Evolutionary conservation across 164 flowering plant genomes (phyloP), one percentile per base, ranked within the genome.

Genomic region (Akebia trifoliata): DNA sequence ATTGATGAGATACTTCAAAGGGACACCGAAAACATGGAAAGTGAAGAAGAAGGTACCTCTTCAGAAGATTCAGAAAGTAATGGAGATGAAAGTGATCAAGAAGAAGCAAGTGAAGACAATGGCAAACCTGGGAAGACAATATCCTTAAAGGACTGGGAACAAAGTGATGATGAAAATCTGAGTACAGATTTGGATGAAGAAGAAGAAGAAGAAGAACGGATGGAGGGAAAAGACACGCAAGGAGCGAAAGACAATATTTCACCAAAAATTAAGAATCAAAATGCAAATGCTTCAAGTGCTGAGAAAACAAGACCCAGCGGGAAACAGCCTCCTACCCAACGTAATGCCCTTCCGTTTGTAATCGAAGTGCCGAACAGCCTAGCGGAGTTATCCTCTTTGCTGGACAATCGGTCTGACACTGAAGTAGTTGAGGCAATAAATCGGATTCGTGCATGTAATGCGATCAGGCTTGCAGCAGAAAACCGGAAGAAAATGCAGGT

Each of bases 401-500:
- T 90, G 54, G 78, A 82, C n/a, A 73, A 75, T 61, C 61, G 76
- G 52, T 77, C 91, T 42, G 78, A 83, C 64, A 72, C 53, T 32
- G 82, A 87, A 57, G 68, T 81, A 46, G 24, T 80, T 63, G 80
- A 77, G 71, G 84, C 84, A 42, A 78, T 90, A 50, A 66, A 63
- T 67, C 76, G 96, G 59, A 90, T 90, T 48, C 84, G 95, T 26
- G 66, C 64, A 31, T 76, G 70, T 64, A 90, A 85, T 80, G 81
- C 95, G 36, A 83, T 90, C 60, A 62, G 65, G 32, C 77, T 84
- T 60, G 88, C 88, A 6, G 89, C 78, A 39, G 96, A 86, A 70
- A 90, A 94, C 69, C 79, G 90, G 60, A 85, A 76, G 83, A 94
- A 94, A 63, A 90, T 88, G 79, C 99, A 88, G 69, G 97, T 88